These are phyloP conservation scores for Paraconiothyrium brasiliense DNA, from an alignment of 2,329 filamentous ascomycete genomes.

Conservation along the genomic window DNA sequence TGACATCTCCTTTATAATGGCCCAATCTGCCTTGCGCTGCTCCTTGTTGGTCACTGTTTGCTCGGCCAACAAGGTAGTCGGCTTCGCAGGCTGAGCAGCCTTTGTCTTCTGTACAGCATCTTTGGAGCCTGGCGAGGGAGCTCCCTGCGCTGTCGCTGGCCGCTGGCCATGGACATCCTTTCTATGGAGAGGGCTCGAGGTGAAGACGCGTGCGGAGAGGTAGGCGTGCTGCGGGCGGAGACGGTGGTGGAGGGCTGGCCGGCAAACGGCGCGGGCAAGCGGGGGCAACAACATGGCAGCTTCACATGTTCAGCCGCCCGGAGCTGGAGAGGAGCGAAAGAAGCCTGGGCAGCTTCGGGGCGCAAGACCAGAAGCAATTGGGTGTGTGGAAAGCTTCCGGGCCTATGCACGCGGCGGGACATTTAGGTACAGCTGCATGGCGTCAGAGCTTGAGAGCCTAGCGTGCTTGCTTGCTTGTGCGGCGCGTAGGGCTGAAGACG, in stretches of 20 bases:
- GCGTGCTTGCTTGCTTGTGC: constrained; percentile 16
- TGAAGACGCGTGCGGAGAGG: constrained; percentile 51
- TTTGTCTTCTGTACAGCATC: constrained; percentile 28
- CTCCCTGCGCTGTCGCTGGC: constrained; percentile 14
- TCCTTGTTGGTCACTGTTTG: constrained; percentile 77
- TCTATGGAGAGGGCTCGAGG: constrained; percentile 54
- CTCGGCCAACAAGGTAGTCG: constrained; percentile 70
- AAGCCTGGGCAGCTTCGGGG: not conserved
- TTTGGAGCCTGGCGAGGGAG: constrained; percentile 29
- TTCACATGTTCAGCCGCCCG: constrained; percentile 18
- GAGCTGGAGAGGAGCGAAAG: not conserved
- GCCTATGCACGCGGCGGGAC: not conserved
- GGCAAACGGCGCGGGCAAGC: constrained; percentile 46
- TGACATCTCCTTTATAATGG: constrained; percentile 98
- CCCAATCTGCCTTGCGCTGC: constrained; percentile 97
- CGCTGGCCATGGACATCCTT: constrained; percentile 53
- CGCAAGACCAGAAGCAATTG: constrained; percentile 1
- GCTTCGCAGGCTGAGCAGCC: constrained; percentile 38
- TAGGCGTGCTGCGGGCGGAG: constrained; percentile 13
- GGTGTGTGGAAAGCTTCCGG: not conserved
- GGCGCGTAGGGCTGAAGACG: constrained; percentile 16
- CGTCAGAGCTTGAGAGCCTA: constrained; percentile 16
- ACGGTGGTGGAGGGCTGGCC: constrained; percentile 34
- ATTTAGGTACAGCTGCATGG: constrained; percentile 3
- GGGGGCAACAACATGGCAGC: constrained; percentile 46